Evolutionary conservation across 2,329 filamentous ascomycete genomes (phyloP).

Genomic region (Beauveria bassiana): DNA sequence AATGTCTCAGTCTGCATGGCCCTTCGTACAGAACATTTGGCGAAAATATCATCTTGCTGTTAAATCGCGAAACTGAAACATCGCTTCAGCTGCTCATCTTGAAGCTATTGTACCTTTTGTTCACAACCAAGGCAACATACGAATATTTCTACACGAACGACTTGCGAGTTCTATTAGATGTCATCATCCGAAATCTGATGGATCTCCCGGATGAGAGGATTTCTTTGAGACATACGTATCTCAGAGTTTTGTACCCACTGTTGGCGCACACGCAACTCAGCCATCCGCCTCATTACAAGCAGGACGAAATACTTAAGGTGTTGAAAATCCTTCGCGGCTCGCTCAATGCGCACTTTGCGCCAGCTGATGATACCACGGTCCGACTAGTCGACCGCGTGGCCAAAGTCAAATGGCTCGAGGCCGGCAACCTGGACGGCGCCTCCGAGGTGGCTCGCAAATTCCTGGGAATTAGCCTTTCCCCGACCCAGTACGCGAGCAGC

Average conservation of each 20-base stretch:
- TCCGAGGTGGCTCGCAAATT: conserved; percentile 49
- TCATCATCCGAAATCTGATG: conserved; percentile 93
- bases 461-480: conserved; percentile 63
- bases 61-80: conserved; percentile 93
- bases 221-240: conserved; percentile 81
- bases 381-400: conserved; percentile 69
- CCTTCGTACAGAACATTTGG: conserved; percentile 86
- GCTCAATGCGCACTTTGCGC: conserved; percentile 67
- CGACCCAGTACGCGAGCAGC: conserved; percentile 59
- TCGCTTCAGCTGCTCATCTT: conserved; percentile 92
- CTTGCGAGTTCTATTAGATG: conserved; percentile 84
- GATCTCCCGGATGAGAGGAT: conserved; percentile 80
- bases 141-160: conserved; percentile 99
- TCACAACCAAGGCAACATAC: conserved; percentile 83
- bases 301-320: conserved; percentile 71
- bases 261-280: conserved; percentile 86
- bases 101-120: conserved; percentile 90
- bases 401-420: conserved; percentile 61
- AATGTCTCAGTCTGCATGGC: conserved; percentile 75
- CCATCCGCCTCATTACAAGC: conserved; percentile 84
- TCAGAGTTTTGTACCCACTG: conserved; percentile 84
- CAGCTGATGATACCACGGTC: conserved; percentile 71
- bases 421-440: conserved; percentile 27
- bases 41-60: conserved; percentile 89
- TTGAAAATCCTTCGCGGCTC: conserved; percentile 61